Percentiles rank a stretch among this genome's conserved stretches.
Conservation (phyloP, 192 early-diverging fungal species). For the Coemansia erecta region DNA sequence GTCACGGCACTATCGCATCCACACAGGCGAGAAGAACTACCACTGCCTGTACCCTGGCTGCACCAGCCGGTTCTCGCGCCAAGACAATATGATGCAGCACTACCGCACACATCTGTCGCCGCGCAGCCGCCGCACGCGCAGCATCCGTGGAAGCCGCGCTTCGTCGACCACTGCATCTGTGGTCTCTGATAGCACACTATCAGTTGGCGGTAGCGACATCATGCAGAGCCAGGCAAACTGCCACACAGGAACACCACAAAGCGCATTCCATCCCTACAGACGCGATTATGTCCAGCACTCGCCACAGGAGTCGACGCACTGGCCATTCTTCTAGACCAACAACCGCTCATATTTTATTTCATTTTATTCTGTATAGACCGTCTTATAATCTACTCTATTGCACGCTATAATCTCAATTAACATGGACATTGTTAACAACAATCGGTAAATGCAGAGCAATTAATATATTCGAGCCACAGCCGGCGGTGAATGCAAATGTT, state of each 20-base stretch:
- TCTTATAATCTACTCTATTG: no score
- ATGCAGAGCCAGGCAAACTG: background rate
- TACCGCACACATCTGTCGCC: conserved; percentile 70
- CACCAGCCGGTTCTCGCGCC: conserved; percentile 66
- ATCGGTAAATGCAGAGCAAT: no score
- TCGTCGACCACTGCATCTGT: background rate
- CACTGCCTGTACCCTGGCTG: conserved; percentile 64
- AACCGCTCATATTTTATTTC: no score
- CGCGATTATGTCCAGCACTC: background rate
- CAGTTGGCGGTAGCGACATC: background rate
- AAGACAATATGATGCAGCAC: conserved; percentile 82
- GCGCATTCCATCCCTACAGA: background rate
- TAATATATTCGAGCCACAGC: no score
- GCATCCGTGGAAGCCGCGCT: background rate
- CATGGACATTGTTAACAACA: no score
- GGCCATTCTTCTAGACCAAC: no score
- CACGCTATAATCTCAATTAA: no score
- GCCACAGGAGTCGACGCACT: no score
- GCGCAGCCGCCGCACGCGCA: conserved; percentile 50
- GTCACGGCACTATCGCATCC: conserved; percentile 70
- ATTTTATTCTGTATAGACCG: no score
- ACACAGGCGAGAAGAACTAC: conserved; percentile 75
- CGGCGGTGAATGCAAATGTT: no score
- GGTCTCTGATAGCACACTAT: no score
- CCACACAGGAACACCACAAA: background rate